Evolutionary conservation across 306 rosid genomes (phyloP).

Genomic region (Casuarina equisetifolia): DNA sequence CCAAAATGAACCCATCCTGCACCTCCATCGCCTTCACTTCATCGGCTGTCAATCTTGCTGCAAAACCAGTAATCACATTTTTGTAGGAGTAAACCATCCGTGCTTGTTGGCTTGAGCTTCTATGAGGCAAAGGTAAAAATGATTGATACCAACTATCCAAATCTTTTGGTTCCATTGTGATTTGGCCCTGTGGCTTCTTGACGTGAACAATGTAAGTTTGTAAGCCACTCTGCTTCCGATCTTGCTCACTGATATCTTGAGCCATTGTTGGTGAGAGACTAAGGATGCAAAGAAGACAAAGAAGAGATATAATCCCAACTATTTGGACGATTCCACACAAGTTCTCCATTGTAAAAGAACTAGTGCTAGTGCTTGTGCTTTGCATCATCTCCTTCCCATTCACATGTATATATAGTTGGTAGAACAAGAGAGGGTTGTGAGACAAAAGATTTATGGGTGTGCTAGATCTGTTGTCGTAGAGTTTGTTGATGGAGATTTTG

Average conservation of each 20-base stretch:
- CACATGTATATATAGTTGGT: slow-evolving; percentile 1
- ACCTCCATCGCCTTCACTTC: slow-evolving; percentile 52
- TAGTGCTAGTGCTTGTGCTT: neutral
- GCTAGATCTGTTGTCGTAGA: neutral
- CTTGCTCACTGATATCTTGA: neutral
- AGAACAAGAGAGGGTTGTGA: neutral
- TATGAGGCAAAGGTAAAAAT: slow-evolving; percentile 37
- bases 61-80: slow-evolving; percentile 60
- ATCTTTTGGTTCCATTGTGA: slow-evolving; percentile 38
- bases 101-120: slow-evolving; percentile 9
- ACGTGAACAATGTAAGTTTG: slow-evolving; percentile 57
- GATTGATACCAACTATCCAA: slow-evolving; percentile 55
- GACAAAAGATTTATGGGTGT: neutral
- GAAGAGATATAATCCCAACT: slow-evolving; percentile 24
- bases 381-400: neutral
- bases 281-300: slow-evolving; percentile 33
- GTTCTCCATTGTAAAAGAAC: slow-evolving; percentile 34
- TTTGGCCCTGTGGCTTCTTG: slow-evolving; percentile 32
- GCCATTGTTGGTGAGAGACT: slow-evolving; percentile 12
- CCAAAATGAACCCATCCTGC: slow-evolving; percentile 54
- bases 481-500: neutral
- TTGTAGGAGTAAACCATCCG: slow-evolving; percentile 47
- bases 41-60: slow-evolving; percentile 48
- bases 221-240: slow-evolving; percentile 19
- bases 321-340: neutral